Evolutionary conservation across 345 rosid species (phyloP).

Genomic region (Citrus sinensis): DVS_A1.0 CM039162.1:28844501-28845000

Average conservation of each 20-base stretch:
- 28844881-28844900: not conserved
- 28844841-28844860: conserved; percentile 48
- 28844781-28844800: conserved; percentile 78
- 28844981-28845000: conserved; percentile 63
- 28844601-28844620: conserved; percentile 16
- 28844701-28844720: not conserved
- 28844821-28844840: conserved; percentile 58
- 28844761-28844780: conserved; percentile 85
- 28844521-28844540: not conserved
- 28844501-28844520: not conserved
- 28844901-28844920: not conserved
- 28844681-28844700: not conserved
- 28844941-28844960: conserved; percentile 48
- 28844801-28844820: conserved; percentile 66
- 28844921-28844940: conserved; percentile 42
- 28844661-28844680: conserved; percentile 76
- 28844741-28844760: not conserved
- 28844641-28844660: conserved; percentile 58
- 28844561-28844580: not conserved
- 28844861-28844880: not conserved
- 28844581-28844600: not conserved
- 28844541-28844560: not conserved
- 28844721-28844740: not conserved
- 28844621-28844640: conserved; percentile 89
- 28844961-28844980: conserved; percentile 66